A percentile compares a stretch with the other conserved stretches of the same genome.
phyloP scores from a whole-genome alignment of 495 filamentous ascomycete genomes.

The Opeltia flavorubescens region DNA sequence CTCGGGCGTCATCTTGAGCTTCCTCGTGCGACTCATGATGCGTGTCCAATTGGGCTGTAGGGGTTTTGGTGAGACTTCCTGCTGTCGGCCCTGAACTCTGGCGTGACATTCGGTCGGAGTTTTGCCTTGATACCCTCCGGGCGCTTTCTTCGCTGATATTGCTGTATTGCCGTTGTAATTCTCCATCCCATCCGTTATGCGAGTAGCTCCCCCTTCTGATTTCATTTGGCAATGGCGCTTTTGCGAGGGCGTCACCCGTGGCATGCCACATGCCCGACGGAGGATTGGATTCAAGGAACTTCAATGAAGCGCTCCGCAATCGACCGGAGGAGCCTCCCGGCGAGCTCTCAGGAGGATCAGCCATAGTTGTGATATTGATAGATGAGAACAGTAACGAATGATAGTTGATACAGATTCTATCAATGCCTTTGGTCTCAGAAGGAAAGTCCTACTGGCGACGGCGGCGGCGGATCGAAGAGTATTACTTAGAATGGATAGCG shows the following conservation, averaged over 20 bases:
- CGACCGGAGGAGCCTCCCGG: constrained; percentile 15
- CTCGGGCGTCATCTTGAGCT: not conserved
- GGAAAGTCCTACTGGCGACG: no score
- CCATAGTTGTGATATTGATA: not conserved
- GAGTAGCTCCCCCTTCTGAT: constrained; percentile 28
- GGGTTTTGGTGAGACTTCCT: constrained; percentile 9
- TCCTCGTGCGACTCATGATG: constrained; percentile 13
- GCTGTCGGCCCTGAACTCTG: constrained; percentile 4
- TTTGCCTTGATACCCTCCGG: constrained; percentile 10
- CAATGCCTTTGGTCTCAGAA: no score
- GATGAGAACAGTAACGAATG: no score
- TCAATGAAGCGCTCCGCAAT: constrained; percentile 28
- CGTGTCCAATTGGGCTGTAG: constrained; percentile 8
- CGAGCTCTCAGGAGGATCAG: not conserved
- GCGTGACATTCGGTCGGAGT: not conserved
- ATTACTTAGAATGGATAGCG: no score
- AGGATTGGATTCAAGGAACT: constrained; percentile 31
- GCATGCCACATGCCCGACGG: constrained; percentile 40
- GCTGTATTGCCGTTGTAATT: constrained; percentile 18
- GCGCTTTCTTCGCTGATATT: constrained; percentile 16
- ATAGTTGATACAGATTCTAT: no score
- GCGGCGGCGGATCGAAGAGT: no score
- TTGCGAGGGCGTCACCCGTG: constrained; percentile 25
- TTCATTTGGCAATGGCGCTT: constrained; percentile 28
- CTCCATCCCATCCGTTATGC: constrained; percentile 25